A percentile compares a stretch with the other conserved stretches of the same genome.
Conservation (phyloP, 371 early-diverging fungal species). For the Lichtheimia hyalospora region DNA sequence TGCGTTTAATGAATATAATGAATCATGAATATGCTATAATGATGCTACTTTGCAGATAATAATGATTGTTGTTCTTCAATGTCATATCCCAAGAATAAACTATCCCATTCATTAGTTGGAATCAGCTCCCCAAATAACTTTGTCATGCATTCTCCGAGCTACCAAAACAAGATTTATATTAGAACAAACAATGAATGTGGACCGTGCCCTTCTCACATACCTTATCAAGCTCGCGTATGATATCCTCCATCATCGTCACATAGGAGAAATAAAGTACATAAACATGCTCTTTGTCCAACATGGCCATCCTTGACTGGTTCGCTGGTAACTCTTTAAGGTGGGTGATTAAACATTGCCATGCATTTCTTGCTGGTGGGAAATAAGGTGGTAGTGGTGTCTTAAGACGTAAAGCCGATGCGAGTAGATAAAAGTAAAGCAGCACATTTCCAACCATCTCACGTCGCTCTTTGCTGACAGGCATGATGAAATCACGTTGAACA, state of each 20-base stretch:
- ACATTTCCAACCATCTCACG: slow-evolving; percentile 74
- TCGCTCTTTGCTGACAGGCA: slow-evolving; percentile 58
- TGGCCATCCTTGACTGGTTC: slow-evolving; percentile 37
- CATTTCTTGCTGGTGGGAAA: slow-evolving; percentile 69
- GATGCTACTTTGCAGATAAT: too few relatives aligned
- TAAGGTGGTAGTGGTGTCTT: slow-evolving; percentile 85
- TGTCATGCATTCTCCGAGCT: slow-evolving; percentile 47
- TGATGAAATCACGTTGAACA: slow-evolving; percentile 55
- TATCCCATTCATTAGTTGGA: slow-evolving; percentile 47
- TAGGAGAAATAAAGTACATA: slow-evolving; percentile 83
- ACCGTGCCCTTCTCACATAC: slow-evolving; percentile 15
- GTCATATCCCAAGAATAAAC: slow-evolving; percentile 16
- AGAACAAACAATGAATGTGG: background rate
- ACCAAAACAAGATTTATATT: background rate
- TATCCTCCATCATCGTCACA: slow-evolving; percentile 76
- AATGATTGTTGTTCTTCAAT: too few relatives aligned
- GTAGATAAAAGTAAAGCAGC: slow-evolving; percentile 74
- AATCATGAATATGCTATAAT: too few relatives aligned
- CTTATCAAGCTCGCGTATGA: slow-evolving; percentile 78
- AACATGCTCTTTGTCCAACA: slow-evolving; percentile 53
- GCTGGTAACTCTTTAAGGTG: slow-evolving; percentile 52
- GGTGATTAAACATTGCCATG: slow-evolving; percentile 45
- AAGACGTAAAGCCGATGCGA: slow-evolving; percentile 76
- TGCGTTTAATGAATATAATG: too few relatives aligned
- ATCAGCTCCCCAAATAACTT: slow-evolving; percentile 45